Percentiles rank a stretch among this genome's conserved stretches.
phyloP scores from a whole-genome alignment of 2,329 filamentous ascomycete genomes.

The Raffaelea arxii region DNA sequence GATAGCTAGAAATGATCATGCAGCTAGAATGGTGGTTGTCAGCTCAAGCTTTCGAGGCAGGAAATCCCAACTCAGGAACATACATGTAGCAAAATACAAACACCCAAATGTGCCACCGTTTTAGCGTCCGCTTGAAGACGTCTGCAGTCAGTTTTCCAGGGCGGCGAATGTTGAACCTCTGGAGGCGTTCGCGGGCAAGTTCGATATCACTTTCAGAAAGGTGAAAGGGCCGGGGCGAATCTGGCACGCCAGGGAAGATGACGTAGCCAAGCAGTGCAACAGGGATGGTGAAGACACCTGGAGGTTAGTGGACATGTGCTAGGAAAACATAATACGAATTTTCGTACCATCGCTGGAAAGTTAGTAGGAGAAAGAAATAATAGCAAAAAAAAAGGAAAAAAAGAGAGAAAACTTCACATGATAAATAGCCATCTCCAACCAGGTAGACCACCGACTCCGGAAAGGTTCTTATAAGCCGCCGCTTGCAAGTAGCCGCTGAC shows the following conservation, averaged over 20 bases:
- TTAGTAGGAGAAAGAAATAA: neutral
- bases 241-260: constrained; percentile 30
- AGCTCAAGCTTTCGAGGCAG: neutral
- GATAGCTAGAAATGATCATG: constrained; percentile 36
- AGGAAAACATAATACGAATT: neutral
- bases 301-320: neutral
- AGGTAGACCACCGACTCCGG: constrained; percentile 27
- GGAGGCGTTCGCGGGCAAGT: constrained; percentile 24
- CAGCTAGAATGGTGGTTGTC: constrained; percentile 12
- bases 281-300: constrained; percentile 43
- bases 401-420: constrained; percentile 20
- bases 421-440: constrained; percentile 36
- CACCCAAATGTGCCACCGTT: constrained; percentile 41
- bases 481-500: constrained; percentile 34
- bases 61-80: constrained; percentile 13
- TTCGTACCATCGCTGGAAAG: too few species aligned
- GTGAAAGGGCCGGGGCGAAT: constrained; percentile 25
- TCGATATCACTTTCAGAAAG: constrained; percentile 23
- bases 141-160: constrained; percentile 30
- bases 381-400: neutral
- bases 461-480: constrained; percentile 34
- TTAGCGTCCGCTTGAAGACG: constrained; percentile 33
- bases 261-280: constrained; percentile 41
- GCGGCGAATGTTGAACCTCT: constrained; percentile 20
- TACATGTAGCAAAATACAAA: constrained; percentile 39